A percentile compares a stretch with the other conserved stretches of the same genome.
Evolutionary conservation across 225 moss, liverwort and hornwort genomes (phyloP).

Genomic region (Climacium dendroides): DNA sequence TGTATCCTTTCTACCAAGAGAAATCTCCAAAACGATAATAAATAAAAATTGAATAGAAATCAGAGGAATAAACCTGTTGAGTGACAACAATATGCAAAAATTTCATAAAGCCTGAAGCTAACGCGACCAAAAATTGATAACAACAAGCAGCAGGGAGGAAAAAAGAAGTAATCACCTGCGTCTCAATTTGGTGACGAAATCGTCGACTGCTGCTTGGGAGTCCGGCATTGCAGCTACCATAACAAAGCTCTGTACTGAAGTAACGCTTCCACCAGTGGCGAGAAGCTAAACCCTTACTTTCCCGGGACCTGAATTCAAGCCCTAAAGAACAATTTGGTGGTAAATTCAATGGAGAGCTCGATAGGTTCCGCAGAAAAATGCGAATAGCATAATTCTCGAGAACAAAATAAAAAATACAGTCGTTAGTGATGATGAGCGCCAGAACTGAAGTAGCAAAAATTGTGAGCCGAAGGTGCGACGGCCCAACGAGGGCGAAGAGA

Average conservation of each 20-base stretch:
- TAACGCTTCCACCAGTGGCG: background rate
- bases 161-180: slow-evolving; percentile 43
- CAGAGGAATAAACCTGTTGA: background rate
- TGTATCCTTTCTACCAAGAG: background rate
- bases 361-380: background rate
- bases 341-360: background rate
- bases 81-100: background rate
- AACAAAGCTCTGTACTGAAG: background rate
- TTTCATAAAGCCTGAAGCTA: background rate
- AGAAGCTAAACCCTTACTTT: background rate
- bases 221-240: slow-evolving; percentile 95
- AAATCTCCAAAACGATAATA: background rate
- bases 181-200: slow-evolving; percentile 84
- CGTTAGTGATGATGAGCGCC: background rate
- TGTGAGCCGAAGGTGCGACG: background rate
- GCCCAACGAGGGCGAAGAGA: too few species aligned
- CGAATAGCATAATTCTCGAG: background rate
- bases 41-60: background rate
- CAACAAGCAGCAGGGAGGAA: background rate
- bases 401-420: background rate
- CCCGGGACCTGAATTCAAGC: background rate
- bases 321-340: background rate
- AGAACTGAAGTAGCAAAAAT: background rate
- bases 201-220: slow-evolving; percentile 68
- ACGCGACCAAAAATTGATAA: background rate